A percentile compares a stretch with the other conserved stretches of the same genome.
Evolutionary conservation across 1,139 yeast species (phyloP).

Genomic region (Suhomyces yuchorum): DNA sequence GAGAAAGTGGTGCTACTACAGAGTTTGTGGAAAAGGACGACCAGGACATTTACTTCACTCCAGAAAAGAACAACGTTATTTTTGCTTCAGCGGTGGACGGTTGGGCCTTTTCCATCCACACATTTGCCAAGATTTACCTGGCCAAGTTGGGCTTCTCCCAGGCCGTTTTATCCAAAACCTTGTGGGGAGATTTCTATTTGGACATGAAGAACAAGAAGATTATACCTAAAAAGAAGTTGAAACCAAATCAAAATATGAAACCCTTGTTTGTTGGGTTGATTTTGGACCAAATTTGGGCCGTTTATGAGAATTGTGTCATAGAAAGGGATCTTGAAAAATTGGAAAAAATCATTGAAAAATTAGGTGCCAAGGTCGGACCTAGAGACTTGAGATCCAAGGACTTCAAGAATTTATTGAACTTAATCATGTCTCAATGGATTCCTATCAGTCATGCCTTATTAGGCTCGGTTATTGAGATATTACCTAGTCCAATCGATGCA

Average conservation of each 20-base stretch:
- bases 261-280: constrained; percentile 88
- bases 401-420: constrained; percentile 57
- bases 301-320: constrained; percentile 70
- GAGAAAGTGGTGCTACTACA: constrained; percentile 60
- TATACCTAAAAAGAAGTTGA: constrained; percentile 56
- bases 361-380: constrained; percentile 69
- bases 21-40: constrained; percentile 79
- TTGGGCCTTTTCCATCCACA: constrained; percentile 94
- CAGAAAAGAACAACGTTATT: constrained; percentile 86
- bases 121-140: constrained; percentile 85
- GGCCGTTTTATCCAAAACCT: constrained; percentile 74
- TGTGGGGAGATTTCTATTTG: constrained; percentile 93
- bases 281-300: constrained; percentile 89
- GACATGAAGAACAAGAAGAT: constrained; percentile 91
- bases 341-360: constrained; percentile 70
- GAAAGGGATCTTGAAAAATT: constrained; percentile 71
- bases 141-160: constrained; percentile 84
- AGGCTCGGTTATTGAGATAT: constrained; percentile 77
- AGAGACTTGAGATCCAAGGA: constrained; percentile 84
- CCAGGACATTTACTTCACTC: constrained; percentile 83
- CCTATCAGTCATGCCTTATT: constrained; percentile 87
- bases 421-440: constrained; percentile 91
- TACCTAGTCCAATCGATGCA: constrained; percentile 81
- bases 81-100: constrained; percentile 96
- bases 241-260: constrained; percentile 55